Evolutionary conservation across 495 filamentous ascomycete genomes (phyloP).

Genomic region (Chaetomium tenue): DNA sequence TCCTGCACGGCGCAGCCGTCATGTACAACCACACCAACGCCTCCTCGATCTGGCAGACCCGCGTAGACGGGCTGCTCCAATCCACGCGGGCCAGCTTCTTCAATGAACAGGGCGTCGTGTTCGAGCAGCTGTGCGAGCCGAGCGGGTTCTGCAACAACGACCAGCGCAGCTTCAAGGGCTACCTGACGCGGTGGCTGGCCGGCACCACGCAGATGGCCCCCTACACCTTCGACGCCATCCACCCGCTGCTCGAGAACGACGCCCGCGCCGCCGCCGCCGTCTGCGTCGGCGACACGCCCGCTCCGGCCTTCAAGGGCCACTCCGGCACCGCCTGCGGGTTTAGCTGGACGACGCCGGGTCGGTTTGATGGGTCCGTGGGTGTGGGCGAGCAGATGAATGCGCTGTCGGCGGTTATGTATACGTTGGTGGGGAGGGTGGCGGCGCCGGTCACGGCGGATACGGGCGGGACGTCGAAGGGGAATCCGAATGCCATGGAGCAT

Average conservation of each 20-base stretch:
- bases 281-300: slow-evolving; percentile 58
- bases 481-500: slow-evolving; percentile 57
- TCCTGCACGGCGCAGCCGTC: slow-evolving; percentile 67
- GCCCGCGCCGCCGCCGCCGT: slow-evolving; percentile 60
- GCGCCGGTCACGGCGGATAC: slow-evolving; percentile 55
- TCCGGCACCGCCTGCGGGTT: slow-evolving; percentile 53
- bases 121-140: slow-evolving; percentile 69
- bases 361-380: slow-evolving; percentile 47
- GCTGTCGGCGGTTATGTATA: slow-evolving; percentile 65
- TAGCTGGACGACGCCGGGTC: slow-evolving; percentile 45
- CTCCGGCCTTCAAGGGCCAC: slow-evolving; percentile 49
- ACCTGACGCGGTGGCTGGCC: slow-evolving; percentile 68
- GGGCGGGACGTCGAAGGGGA: slow-evolving; percentile 65
- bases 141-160: slow-evolving; percentile 65
- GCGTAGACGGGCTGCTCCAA: slow-evolving; percentile 55
- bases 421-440: slow-evolving; percentile 48
- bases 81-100: slow-evolving; percentile 57
- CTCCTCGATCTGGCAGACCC: slow-evolving; percentile 57
- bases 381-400: slow-evolving; percentile 74
- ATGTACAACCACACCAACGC: slow-evolving; percentile 68
- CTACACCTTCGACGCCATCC: slow-evolving; percentile 54
- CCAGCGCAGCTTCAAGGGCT: slow-evolving; percentile 72
- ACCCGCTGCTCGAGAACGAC: slow-evolving; percentile 56
- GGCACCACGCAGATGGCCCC: slow-evolving; percentile 65
- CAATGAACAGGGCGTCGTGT: slow-evolving; percentile 52